Evolutionary conservation across 1,139 yeast species (phyloP).

Genomic region (Hyphopichia pseudoburtonii): DNA sequence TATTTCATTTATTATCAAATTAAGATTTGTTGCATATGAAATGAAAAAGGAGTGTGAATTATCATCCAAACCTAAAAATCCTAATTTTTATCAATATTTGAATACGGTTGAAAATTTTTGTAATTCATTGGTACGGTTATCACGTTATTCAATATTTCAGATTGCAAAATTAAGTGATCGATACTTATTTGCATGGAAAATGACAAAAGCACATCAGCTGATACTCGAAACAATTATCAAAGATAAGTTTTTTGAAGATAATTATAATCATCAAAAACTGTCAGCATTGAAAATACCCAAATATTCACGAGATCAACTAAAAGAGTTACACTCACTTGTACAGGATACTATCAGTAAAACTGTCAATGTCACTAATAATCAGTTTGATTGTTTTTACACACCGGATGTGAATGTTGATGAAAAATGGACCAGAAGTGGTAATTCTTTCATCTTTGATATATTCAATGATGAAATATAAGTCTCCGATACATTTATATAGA

Average conservation of each 20-base stretch:
- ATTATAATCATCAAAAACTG: not conserved
- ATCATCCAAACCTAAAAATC: not conserved
- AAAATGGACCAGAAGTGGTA: slow-evolving; percentile 1
- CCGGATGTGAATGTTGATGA: slow-evolving; percentile 1
- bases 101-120: slow-evolving; percentile 4
- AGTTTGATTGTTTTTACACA: not conserved
- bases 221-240: slow-evolving; percentile 19
- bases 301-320: slow-evolving; percentile 3
- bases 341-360: slow-evolving; percentile 1
- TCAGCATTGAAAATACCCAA: not conserved
- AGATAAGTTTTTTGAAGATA: slow-evolving; percentile 20
- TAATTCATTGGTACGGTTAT: slow-evolving; percentile 9
- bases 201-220: slow-evolving; percentile 35
- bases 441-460: slow-evolving; percentile 1
- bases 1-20: slow-evolving; percentile 1
- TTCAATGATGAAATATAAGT: slow-evolving; percentile 3
- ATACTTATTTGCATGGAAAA: slow-evolving; percentile 48
- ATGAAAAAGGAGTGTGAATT: slow-evolving; percentile 2
- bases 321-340: not conserved
- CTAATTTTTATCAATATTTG: slow-evolving; percentile 3
- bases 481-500: too few relatives aligned
- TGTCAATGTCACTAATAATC: slow-evolving; percentile 3
- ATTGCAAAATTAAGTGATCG: slow-evolving; percentile 32
- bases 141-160: slow-evolving; percentile 21
- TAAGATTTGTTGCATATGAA: slow-evolving; percentile 1